phyloP scores from a whole-genome alignment of 169 alveolate species.

The Fabrea salina region DNA sequence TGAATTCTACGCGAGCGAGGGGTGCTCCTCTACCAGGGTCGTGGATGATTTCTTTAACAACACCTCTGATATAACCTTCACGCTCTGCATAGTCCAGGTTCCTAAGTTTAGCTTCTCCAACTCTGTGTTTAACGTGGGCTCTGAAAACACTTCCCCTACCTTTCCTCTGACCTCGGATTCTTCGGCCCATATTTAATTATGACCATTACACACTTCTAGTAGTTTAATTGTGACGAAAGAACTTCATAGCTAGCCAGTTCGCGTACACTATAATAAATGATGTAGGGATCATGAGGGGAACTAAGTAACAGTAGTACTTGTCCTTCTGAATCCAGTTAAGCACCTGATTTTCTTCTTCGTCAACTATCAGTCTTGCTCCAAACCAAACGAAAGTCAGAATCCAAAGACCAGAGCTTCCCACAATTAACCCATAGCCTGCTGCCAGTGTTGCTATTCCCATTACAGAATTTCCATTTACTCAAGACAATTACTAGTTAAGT shows the following conservation, averaged over 20 bases:
- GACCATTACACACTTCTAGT: no score
- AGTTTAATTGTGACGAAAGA: slow-evolving; percentile 36
- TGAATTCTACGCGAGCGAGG: slow-evolving; percentile 92
- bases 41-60: slow-evolving; percentile 95
- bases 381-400: no score
- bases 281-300: slow-evolving; percentile 31
- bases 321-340: slow-evolving; percentile 1
- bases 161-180: slow-evolving; percentile 93
- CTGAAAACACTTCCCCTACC: slow-evolving; percentile 95
- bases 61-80: slow-evolving; percentile 93
- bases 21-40: slow-evolving; percentile 99
- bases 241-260: slow-evolving; percentile 41
- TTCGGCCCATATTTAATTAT: slow-evolving; percentile 52
- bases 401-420: no score
- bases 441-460: no score
- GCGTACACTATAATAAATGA: slow-evolving; percentile 21
- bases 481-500: no score
- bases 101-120: slow-evolving; percentile 96
- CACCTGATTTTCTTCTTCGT: not conserved
- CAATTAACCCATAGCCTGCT: no score
- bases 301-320: slow-evolving; percentile 26
- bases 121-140: slow-evolving; percentile 92
- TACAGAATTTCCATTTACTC: no score
- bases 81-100: slow-evolving; percentile 93
- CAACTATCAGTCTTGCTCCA: not conserved